These are phyloP conservation scores for Auxenochlorella pyrenoidosa DNA, from an alignment of 139 green algal species.

Conservation along the genomic window DNA sequence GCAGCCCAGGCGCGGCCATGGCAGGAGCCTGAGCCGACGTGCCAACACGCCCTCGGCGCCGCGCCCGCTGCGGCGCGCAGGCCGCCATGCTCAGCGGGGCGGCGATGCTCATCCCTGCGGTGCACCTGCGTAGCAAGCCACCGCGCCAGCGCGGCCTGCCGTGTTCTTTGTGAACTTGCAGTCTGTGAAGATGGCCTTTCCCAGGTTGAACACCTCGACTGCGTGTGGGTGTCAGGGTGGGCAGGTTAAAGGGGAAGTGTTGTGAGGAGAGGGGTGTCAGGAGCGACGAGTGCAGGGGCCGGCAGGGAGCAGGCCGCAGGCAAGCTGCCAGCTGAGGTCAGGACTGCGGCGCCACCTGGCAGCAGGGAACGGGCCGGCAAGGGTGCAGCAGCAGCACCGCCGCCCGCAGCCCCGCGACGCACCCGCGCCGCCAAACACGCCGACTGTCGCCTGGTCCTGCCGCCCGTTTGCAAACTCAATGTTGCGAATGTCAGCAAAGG, in stretches of 20 bases:
- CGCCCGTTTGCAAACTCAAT: slow-evolving; percentile 20
- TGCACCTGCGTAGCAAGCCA: slow-evolving; percentile 17
- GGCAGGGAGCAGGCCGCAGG: no score
- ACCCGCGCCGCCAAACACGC: slow-evolving; percentile 33
- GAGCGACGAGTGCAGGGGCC: no score
- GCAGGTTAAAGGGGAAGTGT: no score
- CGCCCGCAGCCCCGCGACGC: neutral
- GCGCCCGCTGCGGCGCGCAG: no score
- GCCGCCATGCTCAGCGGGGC: no score
- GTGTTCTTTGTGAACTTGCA: slow-evolving; percentile 38
- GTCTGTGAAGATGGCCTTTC: slow-evolving; percentile 7
- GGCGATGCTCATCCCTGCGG: neutral
- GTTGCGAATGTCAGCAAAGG: neutral
- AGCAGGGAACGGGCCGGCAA: neutral
- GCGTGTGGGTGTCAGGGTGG: neutral
- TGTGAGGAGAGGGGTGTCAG: no score
- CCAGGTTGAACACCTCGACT: slow-evolving; percentile 29
- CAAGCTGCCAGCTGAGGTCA: neutral
- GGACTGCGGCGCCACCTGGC: neutral
- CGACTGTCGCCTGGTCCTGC: neutral
- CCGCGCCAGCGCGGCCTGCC: slow-evolving; percentile 25
- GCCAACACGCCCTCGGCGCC: no score
- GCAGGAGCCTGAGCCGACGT: no score
- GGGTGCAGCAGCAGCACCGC: no score
- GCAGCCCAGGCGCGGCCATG: no score